Evolutionary conservation across 768 basidiomycete species (phyloP).

Genomic region (Tricholoma terreum): DNA sequence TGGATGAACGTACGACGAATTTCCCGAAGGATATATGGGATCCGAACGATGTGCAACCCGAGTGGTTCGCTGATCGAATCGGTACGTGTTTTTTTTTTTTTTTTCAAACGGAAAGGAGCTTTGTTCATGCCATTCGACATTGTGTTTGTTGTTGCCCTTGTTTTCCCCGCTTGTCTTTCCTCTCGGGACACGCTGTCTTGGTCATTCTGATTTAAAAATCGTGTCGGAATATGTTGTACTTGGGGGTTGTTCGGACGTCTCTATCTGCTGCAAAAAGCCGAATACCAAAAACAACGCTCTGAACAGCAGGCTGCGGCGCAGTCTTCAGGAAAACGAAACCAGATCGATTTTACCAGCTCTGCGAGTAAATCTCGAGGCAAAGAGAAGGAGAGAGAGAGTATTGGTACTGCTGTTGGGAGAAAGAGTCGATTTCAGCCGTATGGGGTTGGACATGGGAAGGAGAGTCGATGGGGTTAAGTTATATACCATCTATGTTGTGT

Average conservation of each 20-base stretch:
- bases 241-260: too few relatives aligned
- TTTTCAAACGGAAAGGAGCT: background rate
- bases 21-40: constrained; percentile 77
- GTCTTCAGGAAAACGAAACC: constrained; percentile 51
- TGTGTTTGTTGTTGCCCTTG: background rate
- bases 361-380: constrained; percentile 13
- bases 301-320: constrained; percentile 56
- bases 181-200: background rate
- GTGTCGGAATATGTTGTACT: too few relatives aligned
- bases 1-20: constrained; percentile 84
- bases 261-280: constrained; percentile 54
- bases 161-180: background rate
- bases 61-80: constrained; percentile 77
- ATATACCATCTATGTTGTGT: background rate
- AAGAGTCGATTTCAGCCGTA: constrained; percentile 33
- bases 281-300: constrained; percentile 57
- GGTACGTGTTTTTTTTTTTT: constrained; percentile 48
- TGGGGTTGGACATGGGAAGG: too few relatives aligned
- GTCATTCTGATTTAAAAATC: too few relatives aligned
- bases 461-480: constrained; percentile 3
- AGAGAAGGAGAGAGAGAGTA: constrained; percentile 3
- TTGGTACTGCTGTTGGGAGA: constrained; percentile 15
- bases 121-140: constrained; percentile 24
- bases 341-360: constrained; percentile 56
- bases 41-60: constrained; percentile 55